Percentiles rank a stretch among this genome's conserved stretches.
phyloP scores from a whole-genome alignment of 2,329 filamentous ascomycete species.

The Zymoseptoria pseudotritici region DNA sequence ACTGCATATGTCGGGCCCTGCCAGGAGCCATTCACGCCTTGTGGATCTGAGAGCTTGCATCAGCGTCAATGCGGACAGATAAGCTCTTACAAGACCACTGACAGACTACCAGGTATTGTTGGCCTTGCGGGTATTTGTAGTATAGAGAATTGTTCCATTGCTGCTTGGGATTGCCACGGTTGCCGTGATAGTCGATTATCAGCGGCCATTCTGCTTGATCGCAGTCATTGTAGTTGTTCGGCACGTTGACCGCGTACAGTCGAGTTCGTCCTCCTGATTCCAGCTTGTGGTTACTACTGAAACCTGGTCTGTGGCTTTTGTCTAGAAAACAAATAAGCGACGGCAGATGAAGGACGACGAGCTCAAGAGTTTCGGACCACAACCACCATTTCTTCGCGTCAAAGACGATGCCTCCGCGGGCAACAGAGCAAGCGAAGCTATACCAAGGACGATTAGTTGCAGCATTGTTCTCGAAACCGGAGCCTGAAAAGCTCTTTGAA shows the following conservation, averaged over 20 bases:
- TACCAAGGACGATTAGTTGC: neutral
- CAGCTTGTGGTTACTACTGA: conserved; percentile 14
- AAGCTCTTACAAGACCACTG: neutral
- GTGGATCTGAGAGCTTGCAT: conserved; percentile 27
- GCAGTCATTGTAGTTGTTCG: conserved; percentile 17
- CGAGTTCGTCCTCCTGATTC: conserved; percentile 13
- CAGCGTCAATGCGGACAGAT: neutral
- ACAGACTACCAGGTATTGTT: conserved; percentile 39
- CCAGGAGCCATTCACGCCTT: conserved; percentile 34
- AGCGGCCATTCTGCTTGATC: conserved; percentile 22
- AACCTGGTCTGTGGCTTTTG: conserved; percentile 10
- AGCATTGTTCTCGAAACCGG: neutral
- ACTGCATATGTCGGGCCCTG: conserved; percentile 37
- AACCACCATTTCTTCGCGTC: neutral
- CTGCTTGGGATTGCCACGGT: conserved; percentile 6
- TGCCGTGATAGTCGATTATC: conserved; percentile 44
- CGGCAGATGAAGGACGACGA: neutral
- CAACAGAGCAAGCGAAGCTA: neutral
- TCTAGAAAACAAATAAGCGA: neutral
- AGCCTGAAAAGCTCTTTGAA: neutral
- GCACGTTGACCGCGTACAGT: conserved; percentile 21
- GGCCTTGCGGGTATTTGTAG: conserved; percentile 38
- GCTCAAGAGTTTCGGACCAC: neutral
- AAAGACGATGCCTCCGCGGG: neutral
- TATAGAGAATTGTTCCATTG: conserved; percentile 41